phyloP scores from a whole-genome alignment of 768 basidiomycete genomes.

The Lentinula aciculospora region DNA sequence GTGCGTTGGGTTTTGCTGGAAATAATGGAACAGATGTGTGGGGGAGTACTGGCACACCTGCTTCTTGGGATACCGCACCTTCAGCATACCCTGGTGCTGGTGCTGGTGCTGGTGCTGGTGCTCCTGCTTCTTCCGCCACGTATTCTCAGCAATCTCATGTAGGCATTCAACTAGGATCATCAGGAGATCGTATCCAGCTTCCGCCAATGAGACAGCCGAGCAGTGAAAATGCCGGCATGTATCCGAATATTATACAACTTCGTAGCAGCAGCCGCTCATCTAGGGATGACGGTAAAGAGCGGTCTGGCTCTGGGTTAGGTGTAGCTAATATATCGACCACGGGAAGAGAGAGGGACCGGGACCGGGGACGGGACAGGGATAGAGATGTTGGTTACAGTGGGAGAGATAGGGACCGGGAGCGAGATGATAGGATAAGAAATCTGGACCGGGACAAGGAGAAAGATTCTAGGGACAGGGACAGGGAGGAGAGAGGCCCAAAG shows the following conservation, averaged over 20 bases:
- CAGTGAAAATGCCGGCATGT: not conserved
- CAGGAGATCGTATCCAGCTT: slow-evolving; percentile 26
- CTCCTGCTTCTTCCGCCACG: too few relatives aligned
- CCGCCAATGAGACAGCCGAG: slow-evolving; percentile 20
- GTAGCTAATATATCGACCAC: not conserved
- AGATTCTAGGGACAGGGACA: not conserved
- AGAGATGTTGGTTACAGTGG: not conserved
- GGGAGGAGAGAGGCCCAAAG: not conserved
- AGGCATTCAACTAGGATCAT: not conserved
- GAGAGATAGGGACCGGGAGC: not conserved
- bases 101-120: too few relatives aligned
- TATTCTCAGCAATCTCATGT: not conserved
- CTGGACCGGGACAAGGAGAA: not conserved
- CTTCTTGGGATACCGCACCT: not conserved
- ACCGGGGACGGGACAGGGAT: not conserved
- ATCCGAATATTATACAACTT: slow-evolving; percentile 3
- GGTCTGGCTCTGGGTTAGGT: not conserved
- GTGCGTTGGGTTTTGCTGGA: not conserved
- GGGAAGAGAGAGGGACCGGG: not conserved
- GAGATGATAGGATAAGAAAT: not conserved
- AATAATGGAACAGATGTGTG: not conserved
- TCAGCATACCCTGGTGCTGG: not conserved
- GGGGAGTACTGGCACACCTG: not conserved
- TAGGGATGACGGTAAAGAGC: slow-evolving; percentile 1
- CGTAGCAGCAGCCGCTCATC: slow-evolving; percentile 2